Conservation (phyloP, 2,329 filamentous ascomycete species). For the Epichloe sibirici region DNA sequence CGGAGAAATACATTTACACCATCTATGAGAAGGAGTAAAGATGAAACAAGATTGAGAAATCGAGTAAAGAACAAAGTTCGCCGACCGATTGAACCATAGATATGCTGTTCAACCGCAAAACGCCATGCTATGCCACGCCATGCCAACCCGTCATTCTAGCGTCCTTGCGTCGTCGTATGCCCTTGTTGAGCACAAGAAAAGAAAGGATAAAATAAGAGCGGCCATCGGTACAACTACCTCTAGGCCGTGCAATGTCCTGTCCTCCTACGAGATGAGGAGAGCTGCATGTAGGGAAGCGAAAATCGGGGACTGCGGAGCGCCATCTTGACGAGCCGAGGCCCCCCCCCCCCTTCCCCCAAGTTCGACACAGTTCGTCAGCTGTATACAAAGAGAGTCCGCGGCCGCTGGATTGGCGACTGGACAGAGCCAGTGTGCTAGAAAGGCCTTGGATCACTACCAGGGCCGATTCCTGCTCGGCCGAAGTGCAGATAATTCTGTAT, state of each 20-base stretch:
- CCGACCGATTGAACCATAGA: background rate
- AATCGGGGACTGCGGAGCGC: too few species aligned
- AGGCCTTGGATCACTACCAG: background rate
- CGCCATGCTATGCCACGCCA: background rate
- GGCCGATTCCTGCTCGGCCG: conserved; percentile 3
- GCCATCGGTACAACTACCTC: too few species aligned
- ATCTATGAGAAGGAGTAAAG: conserved; percentile 2
- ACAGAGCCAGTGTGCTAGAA: too few species aligned
- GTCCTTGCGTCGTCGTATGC: background rate
- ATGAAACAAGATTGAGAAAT: background rate
- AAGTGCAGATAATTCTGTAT: background rate
- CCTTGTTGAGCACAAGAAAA: background rate
- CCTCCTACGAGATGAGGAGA: too few species aligned
- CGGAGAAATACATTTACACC: conserved; percentile 6
- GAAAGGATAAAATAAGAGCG: background rate
- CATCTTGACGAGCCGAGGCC: too few species aligned
- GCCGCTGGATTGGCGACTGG: too few species aligned
- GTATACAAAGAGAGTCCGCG: too few species aligned
- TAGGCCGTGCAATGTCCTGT: too few species aligned
- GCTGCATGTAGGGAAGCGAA: too few species aligned
- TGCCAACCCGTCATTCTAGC: background rate
- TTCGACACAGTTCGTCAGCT: too few species aligned
- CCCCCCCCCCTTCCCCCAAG: too few species aligned
- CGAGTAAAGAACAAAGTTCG: background rate
- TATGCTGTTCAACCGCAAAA: conserved; percentile 3